phyloP scores from a whole-genome alignment of 257 asterid genomes.

The Lycium barbarum region DNA sequence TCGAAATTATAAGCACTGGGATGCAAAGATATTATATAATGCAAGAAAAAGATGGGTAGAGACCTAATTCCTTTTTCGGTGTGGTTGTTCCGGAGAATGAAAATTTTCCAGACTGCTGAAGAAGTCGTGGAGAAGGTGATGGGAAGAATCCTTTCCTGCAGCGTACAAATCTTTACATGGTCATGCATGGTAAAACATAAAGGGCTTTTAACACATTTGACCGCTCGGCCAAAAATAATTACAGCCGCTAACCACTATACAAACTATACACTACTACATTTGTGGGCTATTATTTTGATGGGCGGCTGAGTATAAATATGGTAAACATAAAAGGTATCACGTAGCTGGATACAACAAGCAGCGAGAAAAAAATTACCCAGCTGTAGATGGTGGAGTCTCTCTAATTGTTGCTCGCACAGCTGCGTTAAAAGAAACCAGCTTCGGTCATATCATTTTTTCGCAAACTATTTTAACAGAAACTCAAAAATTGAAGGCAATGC shows the following conservation, averaged over 20 bases:
- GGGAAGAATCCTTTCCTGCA: slow-evolving; percentile 63
- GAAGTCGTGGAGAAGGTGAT: slow-evolving; percentile 37
- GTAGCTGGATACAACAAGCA: not conserved
- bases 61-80: slow-evolving; percentile 68
- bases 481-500: not conserved
- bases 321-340: no score
- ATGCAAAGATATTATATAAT: not conserved
- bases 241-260: no score
- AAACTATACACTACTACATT: no score
- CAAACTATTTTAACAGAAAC: not conserved
- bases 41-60: slow-evolving; percentile 30
- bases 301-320: no score
- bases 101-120: slow-evolving; percentile 59
- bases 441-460: slow-evolving; percentile 17
- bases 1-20: not conserved
- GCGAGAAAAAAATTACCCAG: slow-evolving; percentile 50
- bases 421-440: slow-evolving; percentile 36
- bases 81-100: slow-evolving; percentile 57
- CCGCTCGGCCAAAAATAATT: no score
- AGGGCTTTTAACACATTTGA: no score
- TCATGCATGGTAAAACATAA: not conserved
- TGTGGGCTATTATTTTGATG: no score
- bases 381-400: slow-evolving; percentile 65
- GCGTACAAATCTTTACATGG: slow-evolving; percentile 5
- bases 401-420: slow-evolving; percentile 75